Evolutionary conservation across 352 stramenopile genomes (phyloP), one percentile per base, ranked within the genome.

Genomic region (Pythium pectinolyticum): DNA sequence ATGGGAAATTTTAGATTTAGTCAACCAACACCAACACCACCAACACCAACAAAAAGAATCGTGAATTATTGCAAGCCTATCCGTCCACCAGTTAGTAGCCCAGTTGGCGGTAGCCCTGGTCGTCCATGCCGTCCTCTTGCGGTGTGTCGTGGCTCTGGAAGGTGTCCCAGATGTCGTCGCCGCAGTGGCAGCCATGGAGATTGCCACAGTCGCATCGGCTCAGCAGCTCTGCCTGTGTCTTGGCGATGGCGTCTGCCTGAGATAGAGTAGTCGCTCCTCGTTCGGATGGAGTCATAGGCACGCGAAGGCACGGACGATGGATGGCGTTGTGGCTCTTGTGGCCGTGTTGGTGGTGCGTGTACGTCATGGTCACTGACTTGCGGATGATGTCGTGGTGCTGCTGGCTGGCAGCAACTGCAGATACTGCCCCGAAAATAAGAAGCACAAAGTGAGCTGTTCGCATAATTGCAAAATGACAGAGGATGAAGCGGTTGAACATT

Each of bases 41-140:
- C n/a, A n/a, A n/a, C n/a, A n/a, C n/a, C n/a, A n/a, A n/a, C n/a
- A n/a, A n/a, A n/a, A n/a, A n/a, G n/a, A n/a, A n/a, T n/a, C n/a
- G n/a, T n/a, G n/a, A n/a, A n/a, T n/a, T n/a, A n/a, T n/a, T n/a
- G n/a, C n/a, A n/a, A n/a, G n/a, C n/a, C n/a, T n/a, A n/a, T n/a
- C n/a, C n/a, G n/a, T n/a, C n/a, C n/a, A n/a, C n/a, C 15, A 12
- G 7, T 31, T 53, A 66, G 58, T 57, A 72, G 25, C 57, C 61
- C 51, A 70, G 70, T 56, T 80, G 75, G 19, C 67, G 71, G 52
- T 70, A 75, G 52, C 66, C 60, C 37, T 80, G 72, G 51, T 80
- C 72, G n/a, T 67, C 67, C 61, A 74, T 72, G 50, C 67, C 66
- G 50, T 72, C 59, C 34, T 77, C 54, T 43, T 55, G 37, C 2